These are phyloP conservation scores for Colletotrichum salicis DNA, from an alignment of 2,329 filamentous ascomycete genomes.

Conservation along the genomic window DNA sequence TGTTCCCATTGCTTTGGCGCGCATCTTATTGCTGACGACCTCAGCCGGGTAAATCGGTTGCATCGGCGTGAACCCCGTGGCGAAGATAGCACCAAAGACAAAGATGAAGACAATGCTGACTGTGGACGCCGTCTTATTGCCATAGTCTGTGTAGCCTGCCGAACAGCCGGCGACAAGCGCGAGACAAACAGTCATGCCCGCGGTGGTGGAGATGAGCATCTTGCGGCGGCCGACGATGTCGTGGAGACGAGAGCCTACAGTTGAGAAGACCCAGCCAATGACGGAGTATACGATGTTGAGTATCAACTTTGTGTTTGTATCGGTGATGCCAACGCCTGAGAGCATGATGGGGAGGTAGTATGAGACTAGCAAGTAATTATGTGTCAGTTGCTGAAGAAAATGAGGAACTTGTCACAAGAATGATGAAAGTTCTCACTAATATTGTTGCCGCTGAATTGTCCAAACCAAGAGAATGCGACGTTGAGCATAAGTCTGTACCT, in stretches of 20 bases:
- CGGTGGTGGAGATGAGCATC: slow-evolving; percentile 49
- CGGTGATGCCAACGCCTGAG: slow-evolving; percentile 51
- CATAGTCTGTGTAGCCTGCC: slow-evolving; percentile 46
- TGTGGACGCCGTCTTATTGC: slow-evolving; percentile 46
- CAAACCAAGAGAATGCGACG: slow-evolving; percentile 53
- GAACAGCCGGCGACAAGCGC: slow-evolving; percentile 50
- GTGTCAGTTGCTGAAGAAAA: slow-evolving; percentile 35
- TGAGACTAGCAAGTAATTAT: slow-evolving; percentile 34
- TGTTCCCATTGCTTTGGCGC: slow-evolving; percentile 48
- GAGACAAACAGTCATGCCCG: slow-evolving; percentile 49
- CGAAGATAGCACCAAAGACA: slow-evolving; percentile 49
- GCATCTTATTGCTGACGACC: slow-evolving; percentile 50
- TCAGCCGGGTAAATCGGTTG: slow-evolving; percentile 51
- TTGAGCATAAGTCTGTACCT: slow-evolving; percentile 51
- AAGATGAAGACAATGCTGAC: slow-evolving; percentile 52
- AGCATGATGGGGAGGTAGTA: slow-evolving; percentile 55
- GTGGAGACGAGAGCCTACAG: slow-evolving; percentile 50
- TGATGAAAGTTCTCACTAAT: slow-evolving; percentile 40
- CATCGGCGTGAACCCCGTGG: slow-evolving; percentile 48
- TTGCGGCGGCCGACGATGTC: slow-evolving; percentile 53
- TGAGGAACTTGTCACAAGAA: slow-evolving; percentile 9
- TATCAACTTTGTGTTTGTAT: slow-evolving; percentile 50
- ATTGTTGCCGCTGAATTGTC: slow-evolving; percentile 47
- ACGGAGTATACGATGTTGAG: slow-evolving; percentile 53
- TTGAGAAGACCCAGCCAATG: slow-evolving; percentile 51